These are phyloP conservation scores for Coniochaeta prunicola DNA, from an alignment of 2,329 filamentous ascomycete species.

Conservation along the genomic window DNA sequence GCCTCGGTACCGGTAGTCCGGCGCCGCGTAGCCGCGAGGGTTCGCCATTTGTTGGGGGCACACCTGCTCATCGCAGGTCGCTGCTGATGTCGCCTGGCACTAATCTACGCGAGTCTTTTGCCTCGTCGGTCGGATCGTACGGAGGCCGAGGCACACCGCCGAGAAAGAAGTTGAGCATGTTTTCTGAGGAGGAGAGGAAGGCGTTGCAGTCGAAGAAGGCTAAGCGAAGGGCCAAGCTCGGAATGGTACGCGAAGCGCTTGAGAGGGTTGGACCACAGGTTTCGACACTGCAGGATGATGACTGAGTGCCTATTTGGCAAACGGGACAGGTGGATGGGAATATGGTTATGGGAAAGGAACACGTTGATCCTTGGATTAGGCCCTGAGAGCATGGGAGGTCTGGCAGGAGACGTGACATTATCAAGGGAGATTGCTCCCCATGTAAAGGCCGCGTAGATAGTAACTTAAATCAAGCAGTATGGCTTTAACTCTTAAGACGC, in stretches of 20 bases:
- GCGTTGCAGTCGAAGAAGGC: constrained; percentile 46
- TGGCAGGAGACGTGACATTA: too few species aligned
- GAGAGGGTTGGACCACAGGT: constrained; percentile 43
- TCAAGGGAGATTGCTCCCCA: too few species aligned
- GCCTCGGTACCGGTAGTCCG: constrained; percentile 13
- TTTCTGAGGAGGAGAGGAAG: constrained; percentile 50
- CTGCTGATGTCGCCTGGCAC: constrained; percentile 22
- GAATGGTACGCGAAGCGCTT: constrained; percentile 41
- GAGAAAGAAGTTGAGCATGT: constrained; percentile 56
- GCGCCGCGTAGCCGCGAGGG: constrained; percentile 27
- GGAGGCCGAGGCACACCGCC: constrained; percentile 35
- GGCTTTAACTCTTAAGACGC: too few species aligned
- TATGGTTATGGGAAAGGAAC: not conserved
- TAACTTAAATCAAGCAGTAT: too few species aligned
- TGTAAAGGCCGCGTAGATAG: too few species aligned
- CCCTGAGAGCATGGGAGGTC: not conserved
- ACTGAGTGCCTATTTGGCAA: not conserved
- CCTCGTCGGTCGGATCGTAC: constrained; percentile 31
- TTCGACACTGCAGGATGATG: constrained; percentile 25
- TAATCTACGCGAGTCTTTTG: constrained; percentile 26
- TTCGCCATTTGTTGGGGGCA: constrained; percentile 23
- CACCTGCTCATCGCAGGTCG: constrained; percentile 23
- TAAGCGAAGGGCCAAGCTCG: constrained; percentile 44
- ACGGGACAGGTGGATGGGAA: not conserved
- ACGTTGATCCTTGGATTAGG: too few species aligned